Percentiles rank a stretch among this genome's conserved stretches.
Conservation (phyloP, 306 rosid species). For the Inga laurina region DNA sequence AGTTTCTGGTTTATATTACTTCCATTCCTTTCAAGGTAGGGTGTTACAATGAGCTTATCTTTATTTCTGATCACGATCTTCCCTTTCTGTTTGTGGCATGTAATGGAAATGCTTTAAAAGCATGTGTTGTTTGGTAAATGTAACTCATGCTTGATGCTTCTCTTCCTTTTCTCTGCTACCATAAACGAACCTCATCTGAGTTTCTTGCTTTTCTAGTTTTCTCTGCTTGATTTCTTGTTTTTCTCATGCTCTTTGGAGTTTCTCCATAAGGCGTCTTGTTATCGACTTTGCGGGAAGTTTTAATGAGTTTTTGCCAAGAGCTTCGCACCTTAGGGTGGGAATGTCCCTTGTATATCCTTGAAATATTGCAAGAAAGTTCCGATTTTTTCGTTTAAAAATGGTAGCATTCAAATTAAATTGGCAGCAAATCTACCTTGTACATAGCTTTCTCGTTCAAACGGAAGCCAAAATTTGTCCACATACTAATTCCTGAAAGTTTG, state of each 20-base stretch:
- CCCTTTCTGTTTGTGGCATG: conserved; percentile 20
- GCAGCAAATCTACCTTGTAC: not conserved
- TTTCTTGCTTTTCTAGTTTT: not conserved
- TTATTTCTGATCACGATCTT: conserved; percentile 13
- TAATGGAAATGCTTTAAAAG: conserved; percentile 7
- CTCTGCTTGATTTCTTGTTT: not conserved
- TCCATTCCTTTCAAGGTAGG: conserved; percentile 11
- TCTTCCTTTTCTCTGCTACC: not conserved
- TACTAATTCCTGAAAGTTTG: no score
- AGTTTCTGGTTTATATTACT: conserved; percentile 9
- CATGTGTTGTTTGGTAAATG: not conserved
- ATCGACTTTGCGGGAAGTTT: not conserved
- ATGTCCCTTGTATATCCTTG: not conserved
- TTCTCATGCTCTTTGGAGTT: conserved; percentile 5
- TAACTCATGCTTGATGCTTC: conserved; percentile 9
- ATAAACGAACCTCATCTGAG: not conserved
- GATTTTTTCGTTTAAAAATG: not conserved
- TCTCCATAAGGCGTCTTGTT: not conserved
- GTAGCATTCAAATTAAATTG: not conserved
- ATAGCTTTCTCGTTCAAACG: not conserved
- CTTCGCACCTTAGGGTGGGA: conserved; percentile 5
- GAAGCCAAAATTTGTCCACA: conserved; percentile 6
- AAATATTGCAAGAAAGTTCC: conserved; percentile 10
- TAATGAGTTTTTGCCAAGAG: not conserved
- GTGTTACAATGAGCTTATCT: conserved; percentile 3